Base-by-base conservation (phyloP, 2,329 filamentous ascomycete genomes). In the Metarhizium rileyi region DNA sequence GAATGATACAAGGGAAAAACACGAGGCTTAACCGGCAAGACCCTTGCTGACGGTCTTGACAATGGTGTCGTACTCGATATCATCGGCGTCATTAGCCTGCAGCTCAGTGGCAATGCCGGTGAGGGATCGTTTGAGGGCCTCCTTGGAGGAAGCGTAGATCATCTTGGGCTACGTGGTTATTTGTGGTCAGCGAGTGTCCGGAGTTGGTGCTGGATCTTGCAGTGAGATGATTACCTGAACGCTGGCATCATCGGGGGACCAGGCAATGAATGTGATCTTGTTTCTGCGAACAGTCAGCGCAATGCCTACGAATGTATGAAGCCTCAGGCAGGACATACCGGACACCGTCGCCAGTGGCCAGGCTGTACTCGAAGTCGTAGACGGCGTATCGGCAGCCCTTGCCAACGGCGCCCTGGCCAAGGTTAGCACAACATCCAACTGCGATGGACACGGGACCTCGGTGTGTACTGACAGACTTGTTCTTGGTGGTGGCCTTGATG, bases 141-240 rank as follows among this genome's bases (percentile, higher is more conserved):
- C 86, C 76, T 91, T 93, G 70, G 87, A 93, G 47, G 87, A 87
- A 61, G 87, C 86, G 77, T 91, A 93, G 69, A 90, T 78, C 87
- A 93, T 93, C 78, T 90, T 90, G 70, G 84, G 78, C 87, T 90
- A 58, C n/a, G 18, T 16, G n/a, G 35, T 38, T 6, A 20, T n/a
- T 20, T 4, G n/a, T 38, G 8, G 35, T 33, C 35, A 38, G 35
- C 18, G 18, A 20, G 35, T 38, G 16, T 20, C 5, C 7, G 16
- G 12, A 27, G 10, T 3, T 46, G 18, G 25, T 4, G 27, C 28
- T 3, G 10, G 36, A 23, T 14, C 3, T n/a, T 12, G 16, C 20
- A n/a, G 3, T 23, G 18, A 16, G 27, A 18, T 27, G 26, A n/a
- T 68, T 66, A 90, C 87, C 76, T 84, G 84, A 70, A 90, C 77